Conservation (phyloP, 2,329 filamentous ascomycete genomes). For the Metarhizium rileyi region DNA sequence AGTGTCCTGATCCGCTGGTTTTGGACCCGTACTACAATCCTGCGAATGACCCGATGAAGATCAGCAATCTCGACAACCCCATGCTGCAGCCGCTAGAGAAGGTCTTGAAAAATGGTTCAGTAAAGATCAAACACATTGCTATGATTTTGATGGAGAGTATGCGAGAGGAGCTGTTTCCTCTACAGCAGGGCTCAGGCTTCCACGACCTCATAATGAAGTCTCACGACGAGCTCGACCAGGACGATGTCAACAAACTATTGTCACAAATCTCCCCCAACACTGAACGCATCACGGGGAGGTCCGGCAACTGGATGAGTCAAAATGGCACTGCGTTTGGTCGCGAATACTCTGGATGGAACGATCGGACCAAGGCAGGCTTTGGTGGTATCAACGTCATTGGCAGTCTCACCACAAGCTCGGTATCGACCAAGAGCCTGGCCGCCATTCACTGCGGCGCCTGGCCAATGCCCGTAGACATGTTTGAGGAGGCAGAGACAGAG, state of each 20-base stretch:
- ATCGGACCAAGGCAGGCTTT: conserved; percentile 13
- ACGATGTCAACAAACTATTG: conserved; percentile 12
- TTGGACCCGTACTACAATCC: conserved; percentile 21
- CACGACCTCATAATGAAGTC: conserved; percentile 25
- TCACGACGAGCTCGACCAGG: conserved; percentile 19
- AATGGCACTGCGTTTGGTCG: conserved; percentile 7
- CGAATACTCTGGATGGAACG: conserved; percentile 8
- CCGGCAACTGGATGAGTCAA: conserved; percentile 9
- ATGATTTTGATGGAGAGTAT: conserved; percentile 34
- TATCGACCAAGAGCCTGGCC: conserved; percentile 32
- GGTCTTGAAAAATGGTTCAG: conserved; percentile 18
- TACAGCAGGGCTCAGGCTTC: conserved; percentile 27
- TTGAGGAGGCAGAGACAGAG: conserved; percentile 33
- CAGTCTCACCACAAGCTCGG: conserved; percentile 30
- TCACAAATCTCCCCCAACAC: conserved; percentile 15
- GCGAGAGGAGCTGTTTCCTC: conserved; percentile 33
- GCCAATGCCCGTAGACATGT: conserved; percentile 27
- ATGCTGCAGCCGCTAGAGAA: conserved; percentile 18
- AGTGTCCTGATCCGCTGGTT: conserved; percentile 4
- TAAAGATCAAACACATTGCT: conserved; percentile 31
- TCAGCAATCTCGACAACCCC: conserved; percentile 27
- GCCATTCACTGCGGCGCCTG: conserved; percentile 31
- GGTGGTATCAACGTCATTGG: conserved; percentile 31
- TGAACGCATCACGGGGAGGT: conserved; percentile 14
- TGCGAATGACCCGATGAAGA: conserved; percentile 27